These are phyloP conservation scores for Emydomyces testavorans DNA, from an alignment of 2,329 filamentous ascomycete genomes.

Conservation along the genomic window DNA sequence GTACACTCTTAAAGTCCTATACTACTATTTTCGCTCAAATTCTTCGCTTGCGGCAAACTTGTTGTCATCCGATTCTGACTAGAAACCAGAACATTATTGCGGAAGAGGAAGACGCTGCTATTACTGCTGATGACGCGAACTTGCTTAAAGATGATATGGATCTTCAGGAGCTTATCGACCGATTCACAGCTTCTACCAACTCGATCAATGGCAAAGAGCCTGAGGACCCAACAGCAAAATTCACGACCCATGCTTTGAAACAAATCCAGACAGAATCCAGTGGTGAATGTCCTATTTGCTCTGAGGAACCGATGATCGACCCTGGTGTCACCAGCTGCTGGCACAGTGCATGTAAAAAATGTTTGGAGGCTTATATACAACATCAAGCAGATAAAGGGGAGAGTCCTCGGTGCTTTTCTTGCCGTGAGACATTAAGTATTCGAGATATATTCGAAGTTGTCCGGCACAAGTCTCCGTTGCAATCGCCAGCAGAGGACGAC, in stretches of 20 bases:
- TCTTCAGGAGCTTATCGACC: constrained; percentile 68
- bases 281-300: constrained; percentile 86
- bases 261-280: constrained; percentile 85
- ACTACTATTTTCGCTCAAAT: constrained; percentile 98
- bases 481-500: constrained; percentile 36
- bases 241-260: constrained; percentile 73
- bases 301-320: constrained; percentile 90
- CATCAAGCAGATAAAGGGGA: constrained; percentile 70
- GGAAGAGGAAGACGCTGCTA: constrained; percentile 74
- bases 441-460: constrained; percentile 89
- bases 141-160: constrained; percentile 95
- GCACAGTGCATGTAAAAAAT: constrained; percentile 94
- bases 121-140: constrained; percentile 63
- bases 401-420: constrained; percentile 76
- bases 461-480: constrained; percentile 44
- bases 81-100: constrained; percentile 73
- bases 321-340: constrained; percentile 93
- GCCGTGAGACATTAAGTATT: constrained; percentile 67
- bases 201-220: constrained; percentile 38
- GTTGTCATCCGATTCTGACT: constrained; percentile 83
- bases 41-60: constrained; percentile 79
- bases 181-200: constrained; percentile 62
- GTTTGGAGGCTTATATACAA: constrained; percentile 77
- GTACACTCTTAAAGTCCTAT: constrained; percentile 87
- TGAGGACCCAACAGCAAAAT: constrained; percentile 54